Conservation (phyloP, 805 yeast species). For the Myxozyma udenii region DNA sequence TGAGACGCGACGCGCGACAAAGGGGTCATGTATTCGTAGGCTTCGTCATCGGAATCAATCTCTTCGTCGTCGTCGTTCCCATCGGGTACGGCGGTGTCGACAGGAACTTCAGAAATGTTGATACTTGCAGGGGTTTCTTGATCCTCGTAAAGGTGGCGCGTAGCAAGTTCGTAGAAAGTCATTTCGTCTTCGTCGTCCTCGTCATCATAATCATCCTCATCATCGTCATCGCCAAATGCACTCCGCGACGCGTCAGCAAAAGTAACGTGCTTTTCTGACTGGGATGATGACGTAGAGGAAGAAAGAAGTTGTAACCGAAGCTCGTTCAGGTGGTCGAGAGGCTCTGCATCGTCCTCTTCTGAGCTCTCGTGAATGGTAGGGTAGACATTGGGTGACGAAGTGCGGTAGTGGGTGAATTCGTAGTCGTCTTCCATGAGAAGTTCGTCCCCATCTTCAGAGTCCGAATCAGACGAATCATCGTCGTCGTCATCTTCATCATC, state of each 20-base stretch:
- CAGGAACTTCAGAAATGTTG: neutral
- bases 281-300: neutral
- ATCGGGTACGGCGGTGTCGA: conserved; percentile 33
- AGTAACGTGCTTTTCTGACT: neutral
- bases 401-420: no score
- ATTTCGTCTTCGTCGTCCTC: conserved; percentile 37
- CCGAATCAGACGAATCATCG: conserved; percentile 27
- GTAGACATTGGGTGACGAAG: conserved; percentile 18
- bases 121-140: no score
- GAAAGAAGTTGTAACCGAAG: conserved; percentile 7
- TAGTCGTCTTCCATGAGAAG: conserved; percentile 29
- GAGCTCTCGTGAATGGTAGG: conserved; percentile 35
- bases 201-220: conserved; percentile 5
- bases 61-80: conserved; percentile 38
- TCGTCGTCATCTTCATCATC: conserved; percentile 11
- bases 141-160: neutral
- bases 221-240: neutral
- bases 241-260: neutral
- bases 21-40: conserved; percentile 14
- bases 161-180: conserved; percentile 24
- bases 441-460: conserved; percentile 41
- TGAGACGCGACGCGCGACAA: conserved; percentile 17
- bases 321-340: conserved; percentile 4
- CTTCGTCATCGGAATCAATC: conserved; percentile 34
- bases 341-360: conserved; percentile 21